Conservation (phyloP, 2,329 filamentous ascomycete species). For the Aspergillus sp. region DNA sequence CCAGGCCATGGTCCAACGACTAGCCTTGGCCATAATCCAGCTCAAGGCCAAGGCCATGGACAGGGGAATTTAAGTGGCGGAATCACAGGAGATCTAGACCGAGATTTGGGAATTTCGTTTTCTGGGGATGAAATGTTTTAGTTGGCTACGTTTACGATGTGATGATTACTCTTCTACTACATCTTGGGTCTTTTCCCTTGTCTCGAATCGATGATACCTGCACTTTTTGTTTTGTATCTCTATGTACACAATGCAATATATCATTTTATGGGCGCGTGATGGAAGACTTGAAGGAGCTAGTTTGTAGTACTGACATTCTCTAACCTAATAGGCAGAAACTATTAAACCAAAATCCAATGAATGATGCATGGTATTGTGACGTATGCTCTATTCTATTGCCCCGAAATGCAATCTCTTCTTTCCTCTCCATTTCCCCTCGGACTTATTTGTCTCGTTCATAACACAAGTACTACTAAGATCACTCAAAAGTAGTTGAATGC, state of each 20-base stretch:
- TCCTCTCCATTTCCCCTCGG: too few species aligned
- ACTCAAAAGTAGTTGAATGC: too few species aligned
- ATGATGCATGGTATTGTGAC: neutral
- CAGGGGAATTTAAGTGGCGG: conserved; percentile 15
- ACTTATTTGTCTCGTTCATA: neutral
- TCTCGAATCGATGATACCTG: neutral
- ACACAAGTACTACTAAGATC: neutral
- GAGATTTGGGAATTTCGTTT: conserved; percentile 32
- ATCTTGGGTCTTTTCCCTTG: neutral
- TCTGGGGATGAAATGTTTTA: conserved; percentile 30
- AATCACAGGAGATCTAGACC: conserved; percentile 40
- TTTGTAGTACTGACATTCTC: too few species aligned
- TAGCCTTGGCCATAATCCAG: neutral
- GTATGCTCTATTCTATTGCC: neutral
- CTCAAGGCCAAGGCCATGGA: neutral
- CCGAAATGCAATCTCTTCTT: too few species aligned
- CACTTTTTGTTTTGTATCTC: neutral
- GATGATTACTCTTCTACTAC: neutral
- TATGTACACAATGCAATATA: neutral
- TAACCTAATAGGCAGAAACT: too few species aligned
- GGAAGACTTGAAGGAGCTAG: neutral
- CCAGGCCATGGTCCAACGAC: conserved; percentile 14
- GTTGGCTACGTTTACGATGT: neutral
- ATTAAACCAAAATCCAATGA: neutral
- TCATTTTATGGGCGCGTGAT: neutral